Conservation (phyloP, 306 rosid genomes). For the Aeschynomene evenia region DNA sequence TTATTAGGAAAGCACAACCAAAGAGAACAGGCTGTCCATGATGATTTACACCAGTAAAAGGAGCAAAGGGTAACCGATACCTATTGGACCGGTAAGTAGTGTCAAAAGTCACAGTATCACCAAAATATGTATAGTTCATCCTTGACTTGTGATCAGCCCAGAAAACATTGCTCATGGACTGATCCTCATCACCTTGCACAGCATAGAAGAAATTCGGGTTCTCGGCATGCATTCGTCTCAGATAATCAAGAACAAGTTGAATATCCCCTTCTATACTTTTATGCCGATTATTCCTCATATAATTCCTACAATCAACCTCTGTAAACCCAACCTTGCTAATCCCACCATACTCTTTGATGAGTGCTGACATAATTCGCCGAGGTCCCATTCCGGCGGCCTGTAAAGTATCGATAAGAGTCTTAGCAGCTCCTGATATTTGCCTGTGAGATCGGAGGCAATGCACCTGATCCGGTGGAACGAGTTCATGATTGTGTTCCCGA, state of each 20-base stretch:
- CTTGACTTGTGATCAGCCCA: conserved; percentile 97
- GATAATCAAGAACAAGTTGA: conserved; percentile 82
- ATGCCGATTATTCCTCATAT: conserved; percentile 97
- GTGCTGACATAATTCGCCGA: conserved; percentile 93
- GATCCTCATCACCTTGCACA: conserved; percentile 85
- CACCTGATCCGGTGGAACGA: conserved; percentile 96
- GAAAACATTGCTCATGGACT: conserved; percentile 66
- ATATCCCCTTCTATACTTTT: conserved; percentile 87
- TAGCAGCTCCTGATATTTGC: conserved; percentile 96
- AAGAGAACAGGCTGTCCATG: conserved; percentile 96
- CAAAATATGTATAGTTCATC: conserved; percentile 79
- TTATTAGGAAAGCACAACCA: conserved; percentile 92
- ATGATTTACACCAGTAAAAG: conserved; percentile 94
- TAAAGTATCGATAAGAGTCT: conserved; percentile 90
- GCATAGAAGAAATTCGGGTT: conserved; percentile 85
- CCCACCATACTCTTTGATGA: conserved; percentile 95
- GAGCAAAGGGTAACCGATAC: conserved; percentile 95
- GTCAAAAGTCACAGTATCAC: conserved; percentile 96
- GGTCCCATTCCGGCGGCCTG: conserved; percentile 99
- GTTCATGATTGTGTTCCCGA: conserved; percentile 85
- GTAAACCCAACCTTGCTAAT: conserved; percentile 96
- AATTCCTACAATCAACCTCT: conserved; percentile 96
- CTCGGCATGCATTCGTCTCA: conserved; percentile 83
- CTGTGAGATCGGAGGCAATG: conserved; percentile 95
- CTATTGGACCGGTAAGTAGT: conserved; percentile 96